Percentiles rank a stretch among this genome's conserved stretches.
Conservation (phyloP, 768 basidiomycete species). For the Tylopilus felleus region DNA sequence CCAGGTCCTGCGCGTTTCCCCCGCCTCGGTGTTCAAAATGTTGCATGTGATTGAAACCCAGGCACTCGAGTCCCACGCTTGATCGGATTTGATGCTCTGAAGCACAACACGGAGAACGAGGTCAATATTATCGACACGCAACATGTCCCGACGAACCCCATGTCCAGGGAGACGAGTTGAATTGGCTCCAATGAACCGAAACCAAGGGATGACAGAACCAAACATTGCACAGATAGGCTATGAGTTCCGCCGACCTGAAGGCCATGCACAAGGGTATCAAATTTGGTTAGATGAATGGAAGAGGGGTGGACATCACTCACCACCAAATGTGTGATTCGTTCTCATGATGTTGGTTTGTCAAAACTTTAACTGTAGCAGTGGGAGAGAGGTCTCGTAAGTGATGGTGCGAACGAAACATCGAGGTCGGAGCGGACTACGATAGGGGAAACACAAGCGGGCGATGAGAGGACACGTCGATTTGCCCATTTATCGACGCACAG, state of each 20-base stretch:
- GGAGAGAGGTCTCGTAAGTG: conserved; percentile 20
- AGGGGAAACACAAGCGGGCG: neutral
- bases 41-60: conserved; percentile 8
- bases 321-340: conserved; percentile 7
- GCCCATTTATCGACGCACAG: neutral
- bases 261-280: neutral
- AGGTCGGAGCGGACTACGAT: neutral
- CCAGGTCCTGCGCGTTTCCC: neutral
- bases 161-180: neutral
- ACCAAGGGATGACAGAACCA: neutral
- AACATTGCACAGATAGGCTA: neutral
- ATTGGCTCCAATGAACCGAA: neutral
- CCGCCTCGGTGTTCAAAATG: neutral
- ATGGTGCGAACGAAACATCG: neutral
- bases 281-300: conserved; percentile 24
- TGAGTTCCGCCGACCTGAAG: neutral
- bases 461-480: neutral
- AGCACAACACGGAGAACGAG: neutral
- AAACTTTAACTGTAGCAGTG: conserved; percentile 12
- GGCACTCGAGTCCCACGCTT: conserved; percentile 1
- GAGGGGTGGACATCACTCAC: neutral
- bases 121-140: neutral
- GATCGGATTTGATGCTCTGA: neutral
- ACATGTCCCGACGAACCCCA: neutral
- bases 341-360: conserved; percentile 19